These are phyloP conservation scores for Cadophora sp. DNA, from an alignment of 2,329 filamentous ascomycete genomes.

Conservation along the genomic window DNA sequence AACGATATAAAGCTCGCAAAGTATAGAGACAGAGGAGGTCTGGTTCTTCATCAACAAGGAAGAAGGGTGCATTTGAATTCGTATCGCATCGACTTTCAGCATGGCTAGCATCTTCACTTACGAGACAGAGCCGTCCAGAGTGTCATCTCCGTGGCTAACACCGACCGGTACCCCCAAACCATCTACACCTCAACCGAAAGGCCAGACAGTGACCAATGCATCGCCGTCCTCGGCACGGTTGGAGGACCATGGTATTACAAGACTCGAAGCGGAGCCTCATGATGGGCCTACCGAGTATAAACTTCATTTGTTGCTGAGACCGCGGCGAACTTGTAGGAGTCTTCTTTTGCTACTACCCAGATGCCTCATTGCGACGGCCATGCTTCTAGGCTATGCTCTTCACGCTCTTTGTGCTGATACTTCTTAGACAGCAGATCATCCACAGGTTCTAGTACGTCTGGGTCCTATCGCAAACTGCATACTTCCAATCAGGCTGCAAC, in stretches of 20 bases:
- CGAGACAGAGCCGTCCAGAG: constrained; percentile 84
- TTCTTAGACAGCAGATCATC: constrained; percentile 65
- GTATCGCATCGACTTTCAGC: constrained; percentile 7
- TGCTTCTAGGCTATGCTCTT: not conserved
- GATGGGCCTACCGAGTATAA: constrained; percentile 97
- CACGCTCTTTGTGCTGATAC: constrained; percentile 4
- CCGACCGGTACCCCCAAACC: constrained; percentile 50
- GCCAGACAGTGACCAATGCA: constrained; percentile 31
- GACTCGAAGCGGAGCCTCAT: constrained; percentile 88
- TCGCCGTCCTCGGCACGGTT: constrained; percentile 51
- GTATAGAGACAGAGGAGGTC: not conserved
- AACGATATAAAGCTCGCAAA: not conserved
- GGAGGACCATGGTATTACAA: constrained; percentile 71
- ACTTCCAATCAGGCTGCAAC: constrained; percentile 24
- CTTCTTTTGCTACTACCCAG: not conserved
- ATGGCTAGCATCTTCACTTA: constrained; percentile 98
- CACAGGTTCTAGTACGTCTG: constrained; percentile 60
- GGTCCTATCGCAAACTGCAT: constrained; percentile 39
- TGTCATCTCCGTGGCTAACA: constrained; percentile 88
- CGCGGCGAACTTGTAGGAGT: constrained; percentile 66
- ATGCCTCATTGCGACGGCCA: not conserved
- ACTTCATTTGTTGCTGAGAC: constrained; percentile 83
- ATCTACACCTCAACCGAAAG: constrained; percentile 37
- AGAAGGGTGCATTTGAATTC: not conserved
- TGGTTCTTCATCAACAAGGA: no score